Percentiles rank a stretch among this genome's conserved stretches.
Conservation (phyloP, 768 basidiomycete species). For the Rhodotorula babjevae region DNA sequence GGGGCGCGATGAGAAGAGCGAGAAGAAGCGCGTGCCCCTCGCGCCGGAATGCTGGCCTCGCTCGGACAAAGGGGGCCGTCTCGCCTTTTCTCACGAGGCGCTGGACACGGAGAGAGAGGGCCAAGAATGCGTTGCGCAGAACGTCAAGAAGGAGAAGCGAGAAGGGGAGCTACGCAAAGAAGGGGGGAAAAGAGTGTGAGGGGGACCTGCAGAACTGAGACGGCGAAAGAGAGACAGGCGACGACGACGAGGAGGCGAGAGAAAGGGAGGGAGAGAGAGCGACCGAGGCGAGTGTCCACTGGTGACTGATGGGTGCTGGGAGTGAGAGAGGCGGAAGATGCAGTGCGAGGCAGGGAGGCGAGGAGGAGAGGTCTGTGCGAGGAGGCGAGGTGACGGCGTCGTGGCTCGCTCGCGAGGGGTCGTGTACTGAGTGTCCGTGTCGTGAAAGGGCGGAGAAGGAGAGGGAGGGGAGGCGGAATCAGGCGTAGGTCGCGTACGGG, state of each 20-base stretch:
- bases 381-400: background rate
- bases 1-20: too few species aligned
- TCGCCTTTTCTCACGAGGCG: too few species aligned
- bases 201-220: background rate
- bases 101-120: too few species aligned
- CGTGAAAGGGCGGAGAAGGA: background rate
- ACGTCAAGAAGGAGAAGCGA: background rate
- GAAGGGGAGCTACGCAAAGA: too few species aligned
- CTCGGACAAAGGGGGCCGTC: background rate
- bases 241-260: too few species aligned
- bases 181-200: too few species aligned
- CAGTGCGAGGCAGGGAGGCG: background rate
- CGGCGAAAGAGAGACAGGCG: background rate
- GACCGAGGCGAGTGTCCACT: background rate
- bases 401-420: background rate
- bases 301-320: background rate
- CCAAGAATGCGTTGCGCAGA: background rate
- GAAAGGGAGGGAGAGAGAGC: too few species aligned
- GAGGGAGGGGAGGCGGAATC: background rate
- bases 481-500: conserved; percentile 2
- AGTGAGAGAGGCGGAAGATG: background rate
- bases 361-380: background rate
- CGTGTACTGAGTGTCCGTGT: conserved; percentile 2
- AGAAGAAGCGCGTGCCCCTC: too few species aligned
- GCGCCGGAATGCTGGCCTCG: too few species aligned